phyloP scores from a whole-genome alignment of 2,329 filamentous ascomycete species.

The Epichloe coenophiala region DNA sequence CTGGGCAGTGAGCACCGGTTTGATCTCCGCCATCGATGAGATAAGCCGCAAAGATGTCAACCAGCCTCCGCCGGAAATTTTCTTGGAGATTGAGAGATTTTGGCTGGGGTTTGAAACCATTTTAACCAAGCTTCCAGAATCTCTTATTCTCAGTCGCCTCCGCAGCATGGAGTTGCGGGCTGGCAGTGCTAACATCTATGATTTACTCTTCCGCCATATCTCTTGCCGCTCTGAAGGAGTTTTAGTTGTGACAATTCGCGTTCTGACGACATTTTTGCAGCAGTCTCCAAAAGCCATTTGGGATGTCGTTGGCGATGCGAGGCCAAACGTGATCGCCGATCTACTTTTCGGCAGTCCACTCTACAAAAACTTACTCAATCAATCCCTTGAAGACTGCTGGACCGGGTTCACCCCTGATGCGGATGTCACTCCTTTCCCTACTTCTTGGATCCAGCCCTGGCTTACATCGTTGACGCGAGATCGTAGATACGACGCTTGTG shows the following conservation, averaged over 20 bases:
- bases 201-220: conserved; percentile 43
- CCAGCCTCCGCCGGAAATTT: conserved; percentile 20
- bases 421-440: conserved; percentile 46
- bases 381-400: conserved; percentile 39
- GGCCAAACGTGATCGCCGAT: conserved; percentile 70
- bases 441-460: conserved; percentile 68
- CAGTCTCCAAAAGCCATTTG: conserved; percentile 73
- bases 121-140: conserved; percentile 56
- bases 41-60: conserved; percentile 36
- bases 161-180: conserved; percentile 61
- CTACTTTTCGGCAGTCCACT: conserved; percentile 63
- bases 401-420: conserved; percentile 25
- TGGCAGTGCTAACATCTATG: conserved; percentile 49
- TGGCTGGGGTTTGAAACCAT: conserved; percentile 70
- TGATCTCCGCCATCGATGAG: conserved; percentile 52
- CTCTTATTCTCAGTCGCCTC: conserved; percentile 64
- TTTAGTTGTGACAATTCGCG: conserved; percentile 55
- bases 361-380: conserved; percentile 46
- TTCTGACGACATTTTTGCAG: conserved; percentile 56
- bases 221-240: conserved; percentile 38
- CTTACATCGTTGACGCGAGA: conserved; percentile 62
- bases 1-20: conserved; percentile 66
- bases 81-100: conserved; percentile 49
- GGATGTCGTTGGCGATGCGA: conserved; percentile 73
- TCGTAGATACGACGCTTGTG: conserved; percentile 67